Evolutionary conservation across 345 rosid species (phyloP).

Genomic region (Heritiera littoralis): DNA sequence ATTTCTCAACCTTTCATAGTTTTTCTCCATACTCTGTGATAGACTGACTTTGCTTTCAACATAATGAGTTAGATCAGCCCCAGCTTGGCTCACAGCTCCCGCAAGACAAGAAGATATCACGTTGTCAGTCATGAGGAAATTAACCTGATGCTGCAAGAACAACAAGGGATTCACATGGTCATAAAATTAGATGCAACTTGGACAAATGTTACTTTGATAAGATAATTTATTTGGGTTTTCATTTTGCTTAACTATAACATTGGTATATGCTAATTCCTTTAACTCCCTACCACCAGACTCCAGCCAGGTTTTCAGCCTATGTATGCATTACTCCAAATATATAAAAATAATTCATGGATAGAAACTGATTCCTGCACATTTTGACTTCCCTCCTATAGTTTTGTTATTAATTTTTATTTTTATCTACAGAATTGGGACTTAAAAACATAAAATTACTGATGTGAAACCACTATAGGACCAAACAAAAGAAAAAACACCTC

Average conservation of each 20-base stretch:
- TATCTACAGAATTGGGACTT: not conserved
- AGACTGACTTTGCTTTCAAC: not conserved
- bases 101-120: not conserved
- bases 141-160: not conserved
- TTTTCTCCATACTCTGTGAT: not conserved
- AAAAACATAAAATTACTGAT: no score
- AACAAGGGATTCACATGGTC: not conserved
- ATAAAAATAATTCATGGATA: no score
- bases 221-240: not conserved
- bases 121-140: conserved; percentile 1
- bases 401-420: no score
- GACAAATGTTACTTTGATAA: not conserved
- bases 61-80: not conserved
- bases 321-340: no score
- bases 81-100: not conserved
- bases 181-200: not conserved
- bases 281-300: no score
- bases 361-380: no score
- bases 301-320: no score
- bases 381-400: not conserved
- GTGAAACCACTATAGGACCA: not conserved
- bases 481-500: not conserved
- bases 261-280: not conserved
- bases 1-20: not conserved
- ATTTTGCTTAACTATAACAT: no score